Conservation (phyloP, 2,329 filamentous ascomycete genomes). For the Cytospora chrysosperma region DNA sequence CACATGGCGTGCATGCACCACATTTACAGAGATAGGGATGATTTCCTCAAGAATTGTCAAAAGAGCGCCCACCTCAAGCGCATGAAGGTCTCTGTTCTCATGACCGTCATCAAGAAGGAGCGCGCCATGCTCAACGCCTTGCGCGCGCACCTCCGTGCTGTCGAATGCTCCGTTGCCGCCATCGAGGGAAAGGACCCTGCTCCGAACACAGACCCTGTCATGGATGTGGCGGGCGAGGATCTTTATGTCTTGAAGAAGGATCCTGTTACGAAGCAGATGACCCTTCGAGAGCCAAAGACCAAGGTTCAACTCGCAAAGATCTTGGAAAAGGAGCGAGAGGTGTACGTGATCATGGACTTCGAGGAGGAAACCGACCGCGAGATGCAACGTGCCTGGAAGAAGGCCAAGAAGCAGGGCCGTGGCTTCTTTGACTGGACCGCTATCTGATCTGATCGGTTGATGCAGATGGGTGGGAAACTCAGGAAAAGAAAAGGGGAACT, state of each 20-base stretch:
- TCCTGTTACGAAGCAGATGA: too few species aligned
- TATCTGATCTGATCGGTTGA: too few species aligned
- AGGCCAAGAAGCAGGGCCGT: background rate
- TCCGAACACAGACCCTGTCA: too few species aligned
- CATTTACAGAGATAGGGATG: background rate
- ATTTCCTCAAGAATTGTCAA: too few species aligned
- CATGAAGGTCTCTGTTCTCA: background rate
- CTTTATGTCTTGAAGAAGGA: too few species aligned
- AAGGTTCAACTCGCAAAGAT: background rate
- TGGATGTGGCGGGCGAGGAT: too few species aligned
- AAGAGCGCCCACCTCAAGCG: background rate
- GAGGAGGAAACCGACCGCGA: background rate
- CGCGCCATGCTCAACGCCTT: background rate
- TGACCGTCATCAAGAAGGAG: background rate
- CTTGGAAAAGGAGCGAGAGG: background rate
- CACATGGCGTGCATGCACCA: background rate
- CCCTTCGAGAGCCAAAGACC: background rate
- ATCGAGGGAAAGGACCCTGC: too few species aligned
- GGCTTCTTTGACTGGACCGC: background rate
- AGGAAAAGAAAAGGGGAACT: too few species aligned
- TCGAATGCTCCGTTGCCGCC: background rate
- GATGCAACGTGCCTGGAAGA: background rate
- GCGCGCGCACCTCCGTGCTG: background rate
- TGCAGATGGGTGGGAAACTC: too few species aligned
- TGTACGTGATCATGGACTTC: background rate